Evolutionary conservation across 331 rosid genomes (phyloP), one percentile per base, ranked within the genome.

Genomic region (Telfairia occidentalis): DNA sequence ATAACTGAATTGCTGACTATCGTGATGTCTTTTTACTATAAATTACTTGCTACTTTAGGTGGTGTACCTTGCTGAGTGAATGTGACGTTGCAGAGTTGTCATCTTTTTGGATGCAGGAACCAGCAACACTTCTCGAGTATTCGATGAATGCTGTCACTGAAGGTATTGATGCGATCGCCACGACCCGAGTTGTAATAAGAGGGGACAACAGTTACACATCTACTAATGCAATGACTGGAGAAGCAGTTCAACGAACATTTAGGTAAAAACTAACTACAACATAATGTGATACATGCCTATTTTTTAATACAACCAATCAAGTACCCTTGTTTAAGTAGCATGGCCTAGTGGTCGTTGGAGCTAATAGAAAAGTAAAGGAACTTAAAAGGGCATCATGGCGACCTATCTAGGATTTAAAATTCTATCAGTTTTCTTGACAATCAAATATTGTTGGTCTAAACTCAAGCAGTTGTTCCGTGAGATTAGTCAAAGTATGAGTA

Each of bases 101-200:
- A 13, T 70, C 46, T 34, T 45, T 65, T 78, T 77, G 34, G 32
- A 38, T 84, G 86, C 96, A 95, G 99, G 97, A 95, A 76, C 91
- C 87, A 0, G 86, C 60, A 43, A 81, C 84, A 9, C 99, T 95
- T 75, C 87, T 92, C 7, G 99, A 95, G 84, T 95, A 95, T 85
- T 95, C 99, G 0, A 55, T 95, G 91, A 86, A 3, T 82, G 89
- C 92, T 7, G 97, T 95, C 52, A 95, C 99, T 0, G 97, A 90
- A 87, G 99, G 97, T 79, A 95, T 92, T 38, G 99, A 95, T 80
- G 97, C 99, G 76, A 95, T 95, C 80, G 99, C 97, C 49, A 84
- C 97, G 52, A 95, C 99, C 59, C 91, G 97, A 10, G 99, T 95
- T 77, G 26, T 90, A 67, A 95, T 95, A 43, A 88, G 93, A 6